Evolutionary conservation across 2,329 filamentous ascomycete species (phyloP).

Genomic region (Geosmithia morbida): DNA sequence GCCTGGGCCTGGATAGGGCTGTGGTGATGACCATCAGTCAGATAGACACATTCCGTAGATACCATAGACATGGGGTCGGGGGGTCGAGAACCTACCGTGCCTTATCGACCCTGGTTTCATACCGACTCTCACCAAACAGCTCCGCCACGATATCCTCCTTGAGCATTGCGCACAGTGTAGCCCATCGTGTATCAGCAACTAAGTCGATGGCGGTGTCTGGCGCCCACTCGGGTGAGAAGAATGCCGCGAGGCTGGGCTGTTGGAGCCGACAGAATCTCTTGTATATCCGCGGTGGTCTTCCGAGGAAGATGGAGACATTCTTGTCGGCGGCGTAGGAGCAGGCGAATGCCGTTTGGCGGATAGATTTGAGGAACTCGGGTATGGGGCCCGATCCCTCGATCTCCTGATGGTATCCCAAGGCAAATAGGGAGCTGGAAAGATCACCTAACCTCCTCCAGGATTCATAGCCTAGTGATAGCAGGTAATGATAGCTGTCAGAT

Average conservation of each 20-base stretch:
- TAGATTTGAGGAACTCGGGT: slow-evolving; percentile 22
- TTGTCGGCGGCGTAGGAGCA: slow-evolving; percentile 29
- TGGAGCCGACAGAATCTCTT: neutral
- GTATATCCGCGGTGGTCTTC: slow-evolving; percentile 26
- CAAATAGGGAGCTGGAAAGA: slow-evolving; percentile 26
- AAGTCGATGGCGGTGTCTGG: neutral
- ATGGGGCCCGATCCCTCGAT: slow-evolving; percentile 4
- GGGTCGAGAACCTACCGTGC: neutral
- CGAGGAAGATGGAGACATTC: slow-evolving; percentile 18
- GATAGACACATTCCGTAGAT: no score
- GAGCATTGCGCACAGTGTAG: neutral
- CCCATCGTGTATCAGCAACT: neutral
- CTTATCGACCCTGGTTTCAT: neutral
- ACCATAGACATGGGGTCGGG: neutral
- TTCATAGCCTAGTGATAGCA: no score
- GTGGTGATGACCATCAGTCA: no score
- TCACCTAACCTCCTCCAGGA: slow-evolving; percentile 30
- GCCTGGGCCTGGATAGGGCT: neutral
- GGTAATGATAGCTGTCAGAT: no score
- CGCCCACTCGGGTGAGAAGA: neutral
- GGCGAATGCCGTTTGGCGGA: slow-evolving; percentile 24
- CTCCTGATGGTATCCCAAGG: slow-evolving; percentile 29
- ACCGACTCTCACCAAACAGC: neutral
- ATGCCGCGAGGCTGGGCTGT: no score
- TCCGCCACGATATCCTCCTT: slow-evolving; percentile 1